Conservation (phyloP, 2,329 filamentous ascomycete species). For the Diaporthe helianthi region DNA sequence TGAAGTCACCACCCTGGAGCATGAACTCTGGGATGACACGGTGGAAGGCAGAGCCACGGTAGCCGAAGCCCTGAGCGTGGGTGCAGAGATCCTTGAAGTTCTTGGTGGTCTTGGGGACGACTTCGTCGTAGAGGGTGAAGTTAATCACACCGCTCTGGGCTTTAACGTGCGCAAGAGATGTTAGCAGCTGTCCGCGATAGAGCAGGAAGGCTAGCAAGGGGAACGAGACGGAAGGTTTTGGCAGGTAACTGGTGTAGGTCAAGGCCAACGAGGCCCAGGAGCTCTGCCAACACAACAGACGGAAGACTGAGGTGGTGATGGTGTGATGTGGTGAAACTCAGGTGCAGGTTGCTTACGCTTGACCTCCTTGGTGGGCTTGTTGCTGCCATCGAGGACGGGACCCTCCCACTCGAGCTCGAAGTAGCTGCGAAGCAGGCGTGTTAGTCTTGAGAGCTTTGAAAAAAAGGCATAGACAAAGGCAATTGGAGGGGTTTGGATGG, state of each 20-base stretch:
- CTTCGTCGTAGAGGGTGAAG: constrained; percentile 86
- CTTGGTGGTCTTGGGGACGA: constrained; percentile 84
- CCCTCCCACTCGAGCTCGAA: constrained; percentile 80
- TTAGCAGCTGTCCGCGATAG: constrained; percentile 5
- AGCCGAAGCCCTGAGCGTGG: constrained; percentile 81
- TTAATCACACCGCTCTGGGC: constrained; percentile 81
- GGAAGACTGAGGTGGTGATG: neutral
- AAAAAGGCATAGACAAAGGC: neutral
- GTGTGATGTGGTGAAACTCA: constrained; percentile 14
- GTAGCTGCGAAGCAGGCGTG: constrained; percentile 53
- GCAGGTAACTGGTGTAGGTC: neutral
- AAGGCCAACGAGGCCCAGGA: neutral
- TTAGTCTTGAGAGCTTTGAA: constrained; percentile 28
- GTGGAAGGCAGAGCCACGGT: constrained; percentile 86
- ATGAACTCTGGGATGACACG: constrained; percentile 93
- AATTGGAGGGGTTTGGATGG: neutral
- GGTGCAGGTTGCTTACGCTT: constrained; percentile 60
- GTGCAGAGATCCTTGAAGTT: constrained; percentile 90
- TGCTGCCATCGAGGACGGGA: constrained; percentile 70
- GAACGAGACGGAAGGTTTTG: constrained; percentile 22
- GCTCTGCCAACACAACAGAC: neutral
- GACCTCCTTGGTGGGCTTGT: constrained; percentile 59
- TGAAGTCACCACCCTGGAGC: constrained; percentile 97
- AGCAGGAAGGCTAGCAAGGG: neutral
- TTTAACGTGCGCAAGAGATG: constrained; percentile 44